Evolutionary conservation across 192 early-diverging fungal species (phyloP), one percentile per base, ranked within the genome.

Genomic region (Entomortierella parvispora): DNA sequence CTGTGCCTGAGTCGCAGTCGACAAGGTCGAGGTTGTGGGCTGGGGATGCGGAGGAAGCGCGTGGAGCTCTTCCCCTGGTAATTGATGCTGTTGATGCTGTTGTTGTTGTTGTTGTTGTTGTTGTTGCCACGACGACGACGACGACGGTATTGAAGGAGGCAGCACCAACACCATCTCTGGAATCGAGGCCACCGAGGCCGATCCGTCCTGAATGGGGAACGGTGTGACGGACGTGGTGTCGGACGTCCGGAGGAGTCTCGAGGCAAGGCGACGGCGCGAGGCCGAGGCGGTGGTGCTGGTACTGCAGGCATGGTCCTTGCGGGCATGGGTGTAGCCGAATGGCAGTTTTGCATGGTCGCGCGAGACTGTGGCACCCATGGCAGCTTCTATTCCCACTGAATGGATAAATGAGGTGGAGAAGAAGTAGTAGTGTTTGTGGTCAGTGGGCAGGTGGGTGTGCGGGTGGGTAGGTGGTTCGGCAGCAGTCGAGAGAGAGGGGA

Each of bases 261-360:
- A 26, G 46, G 68, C 63, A 40, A 80, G 74, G 20, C 61, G 37
- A n/a, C 57, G 62, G 33, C 71, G 58, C 15, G 68, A 63, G 43
- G 64, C 62, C 6, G 64, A 77, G 23, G 69, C 68, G 33, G 37
- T 50, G 44, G 37, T 72, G 75, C 62, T 67, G 65, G 65, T 54
- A 22, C 71, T 72, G 75, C 62, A 71, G 65, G 65, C 53, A 22
- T 78, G 79, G 42, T 69, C 69, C 26, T 70, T 72, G 15, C 70
- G 61, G 20, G 71, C 55, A 55, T 68, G 68, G 22, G 76, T 81
- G 58, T 85, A 87, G 32, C 81, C 86, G 62, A 87, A 81, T 4
- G 86, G 86, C 23, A 87, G 86, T 29, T 76, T 80, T 43, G 77
- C 80, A 42, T 85, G 82, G 45, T 85, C 82, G 58, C 80, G 81